phyloP scores from a whole-genome alignment of 2,329 filamentous ascomycete species.

The Nemania diffusa region DNA sequence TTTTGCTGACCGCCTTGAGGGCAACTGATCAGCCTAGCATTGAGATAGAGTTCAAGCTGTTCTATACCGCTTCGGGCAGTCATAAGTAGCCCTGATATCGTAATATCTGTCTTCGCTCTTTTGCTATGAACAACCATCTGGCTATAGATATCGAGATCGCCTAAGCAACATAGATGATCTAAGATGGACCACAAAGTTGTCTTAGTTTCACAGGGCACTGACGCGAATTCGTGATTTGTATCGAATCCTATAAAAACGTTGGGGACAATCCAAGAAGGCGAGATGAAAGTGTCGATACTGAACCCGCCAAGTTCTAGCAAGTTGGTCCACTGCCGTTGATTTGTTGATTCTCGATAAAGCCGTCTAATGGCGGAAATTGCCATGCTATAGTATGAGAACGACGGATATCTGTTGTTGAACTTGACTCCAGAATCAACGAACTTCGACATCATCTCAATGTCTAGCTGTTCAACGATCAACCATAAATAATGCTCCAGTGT shows the following conservation, averaged over 20 bases:
- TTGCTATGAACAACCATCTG: neutral
- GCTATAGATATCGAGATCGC: neutral
- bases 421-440: neutral
- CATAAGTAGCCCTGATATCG: constrained; percentile 3
- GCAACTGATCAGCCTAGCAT: neutral
- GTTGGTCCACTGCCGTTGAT: neutral
- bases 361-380: no score
- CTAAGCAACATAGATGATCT: neutral
- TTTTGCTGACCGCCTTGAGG: neutral
- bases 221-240: neutral
- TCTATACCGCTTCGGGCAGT: constrained; percentile 1
- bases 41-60: neutral
- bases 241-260: neutral
- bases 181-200: neutral
- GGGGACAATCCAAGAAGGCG: neutral
- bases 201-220: no score
- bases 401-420: neutral
- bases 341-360: neutral
- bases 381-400: neutral
- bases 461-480: neutral
- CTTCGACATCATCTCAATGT: neutral
- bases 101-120: neutral
- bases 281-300: neutral
- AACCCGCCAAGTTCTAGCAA: neutral
- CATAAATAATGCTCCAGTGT: neutral